Evolutionary conservation across 148 eudicot species (phyloP), one percentile per base, ranked within the genome.

Genomic region (Bassia scoparia): DNA sequence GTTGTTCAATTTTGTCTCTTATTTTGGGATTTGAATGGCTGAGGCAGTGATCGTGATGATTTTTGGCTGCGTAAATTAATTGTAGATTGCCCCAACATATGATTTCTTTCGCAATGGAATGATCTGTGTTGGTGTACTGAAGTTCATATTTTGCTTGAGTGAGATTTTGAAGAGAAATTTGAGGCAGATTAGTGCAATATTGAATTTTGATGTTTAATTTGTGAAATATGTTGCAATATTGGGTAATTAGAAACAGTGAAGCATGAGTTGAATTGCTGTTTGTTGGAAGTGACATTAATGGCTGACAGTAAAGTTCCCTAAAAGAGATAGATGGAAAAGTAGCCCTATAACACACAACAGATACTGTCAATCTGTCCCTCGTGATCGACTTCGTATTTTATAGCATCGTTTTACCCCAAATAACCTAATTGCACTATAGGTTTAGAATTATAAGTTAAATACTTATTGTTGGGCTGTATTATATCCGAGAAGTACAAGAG

Each of bases 11-110:
- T n/a, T 54, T 16, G 3, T 3, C 21, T 44, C 0, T 37, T 14
- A 46, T 31, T 56, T 78, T 46, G 49, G 27, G 15, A 21, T 16
- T 76, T 60, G 23, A 35, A 8, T 52, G n/a, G 67, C 13, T 48
- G 50, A 62, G 38, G 3, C 21, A 64, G 17, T 34, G 70, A 38
- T 65, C 31, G 13, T 65, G 48, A 4, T 34, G 0, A 1, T 23
- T 64, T 38, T 16, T n/a, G 30, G 5, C 10, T 65, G 50, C 0
- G 38, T 37, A 44, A 43, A 66, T 24, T 21, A 26, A n/a, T 44
- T 31, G 53, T 43, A 15, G 44, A 21, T 37, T 66, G 21, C 12
- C 16, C n/a, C n/a, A n/a, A n/a, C n/a, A n/a, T n/a, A n/a, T n/a
- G n/a, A n/a, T n/a, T n/a, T n/a, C n/a, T n/a, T n/a, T n/a, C 3